Evolutionary conservation across 805 yeast species (phyloP).

Genomic region (Myxozyma mucilagina): DNA sequence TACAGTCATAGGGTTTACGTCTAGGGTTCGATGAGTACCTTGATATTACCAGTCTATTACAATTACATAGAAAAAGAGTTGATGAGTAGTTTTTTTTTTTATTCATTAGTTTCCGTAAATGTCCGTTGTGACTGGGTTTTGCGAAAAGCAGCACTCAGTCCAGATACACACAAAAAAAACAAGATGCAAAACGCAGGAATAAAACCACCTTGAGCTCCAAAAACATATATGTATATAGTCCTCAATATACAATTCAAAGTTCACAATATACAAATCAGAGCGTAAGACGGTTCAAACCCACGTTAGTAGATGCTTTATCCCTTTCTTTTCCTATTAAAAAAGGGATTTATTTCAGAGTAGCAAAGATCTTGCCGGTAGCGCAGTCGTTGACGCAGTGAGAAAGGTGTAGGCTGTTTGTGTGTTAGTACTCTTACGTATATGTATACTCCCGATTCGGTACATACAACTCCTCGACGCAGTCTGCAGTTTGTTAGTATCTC

Average conservation of each 20-base stretch:
- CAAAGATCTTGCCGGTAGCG: constrained; percentile 35
- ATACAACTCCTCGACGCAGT: constrained; percentile 90
- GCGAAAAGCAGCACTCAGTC: not conserved
- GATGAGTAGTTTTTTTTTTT: not conserved
- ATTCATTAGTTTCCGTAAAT: not conserved
- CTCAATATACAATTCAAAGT: too few relatives aligned
- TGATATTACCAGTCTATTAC: not conserved
- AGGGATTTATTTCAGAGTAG: constrained; percentile 37
- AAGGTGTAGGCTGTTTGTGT: constrained; percentile 65
- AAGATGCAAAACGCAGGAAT: too few relatives aligned
- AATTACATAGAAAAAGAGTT: not conserved
- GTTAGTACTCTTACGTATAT: not conserved
- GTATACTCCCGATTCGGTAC: constrained; percentile 6
- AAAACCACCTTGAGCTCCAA: too few relatives aligned
- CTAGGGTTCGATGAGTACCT: too few relatives aligned
- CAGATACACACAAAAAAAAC: too few relatives aligned
- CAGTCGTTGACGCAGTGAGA: constrained; percentile 87
- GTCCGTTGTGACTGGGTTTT: not conserved
- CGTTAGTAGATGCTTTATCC: not conserved
- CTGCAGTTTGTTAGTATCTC: constrained; percentile 39
- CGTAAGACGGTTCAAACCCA: too few relatives aligned
- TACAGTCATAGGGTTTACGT: too few relatives aligned
- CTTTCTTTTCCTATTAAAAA: not conserved
- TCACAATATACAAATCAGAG: too few relatives aligned
- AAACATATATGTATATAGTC: too few relatives aligned